A percentile compares a stretch with the other conserved stretches of the same genome.
phyloP scores from a whole-genome alignment of 257 asterid species.

The Thymus quinquecostatus region DNA sequence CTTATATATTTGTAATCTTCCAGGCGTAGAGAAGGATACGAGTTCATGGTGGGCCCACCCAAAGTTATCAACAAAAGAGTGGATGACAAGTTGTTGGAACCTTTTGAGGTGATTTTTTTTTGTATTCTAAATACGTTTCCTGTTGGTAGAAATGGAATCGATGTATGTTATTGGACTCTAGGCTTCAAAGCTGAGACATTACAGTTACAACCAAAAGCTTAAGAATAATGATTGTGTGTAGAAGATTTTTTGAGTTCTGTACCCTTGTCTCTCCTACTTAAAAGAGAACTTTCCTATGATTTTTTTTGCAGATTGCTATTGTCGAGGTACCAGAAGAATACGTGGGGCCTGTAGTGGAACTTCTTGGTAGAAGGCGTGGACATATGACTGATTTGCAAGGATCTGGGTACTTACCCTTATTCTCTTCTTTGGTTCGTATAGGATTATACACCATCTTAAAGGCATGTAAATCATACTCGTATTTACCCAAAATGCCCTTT shows the following conservation, averaged over 20 bases:
- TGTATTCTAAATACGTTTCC: neutral
- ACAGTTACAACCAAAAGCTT: neutral
- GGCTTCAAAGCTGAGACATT: neutral
- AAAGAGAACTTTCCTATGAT: constrained; percentile 16
- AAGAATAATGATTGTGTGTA: neutral
- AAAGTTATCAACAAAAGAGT: constrained; percentile 87
- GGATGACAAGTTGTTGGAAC: constrained; percentile 82
- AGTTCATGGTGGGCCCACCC: constrained; percentile 99
- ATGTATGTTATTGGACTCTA: neutral
- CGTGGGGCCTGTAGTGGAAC: constrained; percentile 92
- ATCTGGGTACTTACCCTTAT: constrained; percentile 56
- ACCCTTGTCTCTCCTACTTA: neutral
- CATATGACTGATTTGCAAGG: constrained; percentile 97
- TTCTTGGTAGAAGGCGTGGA: constrained; percentile 97
- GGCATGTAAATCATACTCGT: too few species aligned
- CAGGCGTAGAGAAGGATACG: constrained; percentile 99
- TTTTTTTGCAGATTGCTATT: constrained; percentile 69
- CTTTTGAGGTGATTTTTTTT: constrained; percentile 72
- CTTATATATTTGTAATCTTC: constrained; percentile 27
- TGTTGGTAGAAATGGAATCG: neutral
- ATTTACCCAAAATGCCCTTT: too few species aligned
- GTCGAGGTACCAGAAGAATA: constrained; percentile 96
- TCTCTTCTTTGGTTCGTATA: neutral
- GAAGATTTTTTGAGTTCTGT: neutral
- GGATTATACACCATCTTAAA: too few species aligned